Conservation (phyloP, 2,329 filamentous ascomycete species). For the Monosporascus ibericus region DNA sequence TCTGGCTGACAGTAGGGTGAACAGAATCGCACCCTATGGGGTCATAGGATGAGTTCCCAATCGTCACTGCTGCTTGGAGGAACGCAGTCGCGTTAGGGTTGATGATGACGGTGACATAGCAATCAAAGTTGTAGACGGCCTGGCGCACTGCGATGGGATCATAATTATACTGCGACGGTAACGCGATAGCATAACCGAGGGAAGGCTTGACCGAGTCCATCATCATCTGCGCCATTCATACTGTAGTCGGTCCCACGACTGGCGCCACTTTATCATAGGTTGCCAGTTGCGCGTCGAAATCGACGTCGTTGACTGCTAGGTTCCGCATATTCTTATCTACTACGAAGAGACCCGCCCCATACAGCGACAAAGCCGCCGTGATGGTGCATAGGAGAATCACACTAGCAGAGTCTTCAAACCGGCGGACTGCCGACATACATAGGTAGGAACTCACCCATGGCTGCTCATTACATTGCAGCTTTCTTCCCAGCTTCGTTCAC, state of each 20-base stretch:
- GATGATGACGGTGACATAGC: constrained; percentile 56
- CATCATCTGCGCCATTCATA: constrained; percentile 37
- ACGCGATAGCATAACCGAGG: constrained; percentile 44
- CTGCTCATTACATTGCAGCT: constrained; percentile 13
- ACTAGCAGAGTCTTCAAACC: constrained; percentile 22
- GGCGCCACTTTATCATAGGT: constrained; percentile 44
- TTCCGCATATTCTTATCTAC: constrained; percentile 41
- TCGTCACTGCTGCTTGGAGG: constrained; percentile 46
- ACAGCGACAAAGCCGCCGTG: constrained; percentile 50
- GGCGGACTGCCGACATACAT: neutral
- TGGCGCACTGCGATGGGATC: constrained; percentile 51
- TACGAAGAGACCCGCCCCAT: constrained; percentile 52
- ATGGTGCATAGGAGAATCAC: constrained; percentile 50
- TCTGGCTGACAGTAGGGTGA: constrained; percentile 48
- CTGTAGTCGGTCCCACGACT: constrained; percentile 51
- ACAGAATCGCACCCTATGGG: constrained; percentile 53
- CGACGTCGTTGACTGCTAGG: constrained; percentile 52
- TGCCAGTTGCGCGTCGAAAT: constrained; percentile 52
- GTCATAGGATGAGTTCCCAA: constrained; percentile 53
- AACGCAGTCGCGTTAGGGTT: constrained; percentile 56
- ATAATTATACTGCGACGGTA: constrained; percentile 45
- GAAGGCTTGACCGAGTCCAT: constrained; percentile 30
- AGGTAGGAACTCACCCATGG: constrained; percentile 10
- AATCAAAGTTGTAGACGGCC: constrained; percentile 51
- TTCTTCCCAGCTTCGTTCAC: constrained; percentile 14